Base-by-base conservation (phyloP, 108 stramenopile species). In the Phaeodactylum tricornutum region DNA sequence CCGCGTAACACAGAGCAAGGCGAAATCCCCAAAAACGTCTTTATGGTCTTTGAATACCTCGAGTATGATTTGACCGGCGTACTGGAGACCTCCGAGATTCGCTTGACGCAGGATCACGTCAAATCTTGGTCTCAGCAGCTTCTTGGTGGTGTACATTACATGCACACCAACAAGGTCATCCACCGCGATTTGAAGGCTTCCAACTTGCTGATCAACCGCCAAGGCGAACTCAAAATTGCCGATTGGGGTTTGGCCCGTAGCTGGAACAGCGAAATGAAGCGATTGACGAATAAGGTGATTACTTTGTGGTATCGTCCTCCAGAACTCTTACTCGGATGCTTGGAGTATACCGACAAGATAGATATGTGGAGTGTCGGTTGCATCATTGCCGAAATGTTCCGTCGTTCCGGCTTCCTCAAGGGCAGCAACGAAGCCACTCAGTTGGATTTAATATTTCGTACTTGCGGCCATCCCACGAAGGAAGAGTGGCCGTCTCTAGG, bases 331-430 rank as follows among this genome's bases (percentile, higher is more conserved):
- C 64, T 97, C 35, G 96, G 96, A 4, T 66, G 65, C 37, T 57
- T 59, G 22, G 65, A 73, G 24, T 97, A 97, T 66, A 70, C 81
- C 16, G 53, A 84, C 29, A 89, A 92, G 44, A 87, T 95, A 35
- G 96, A 97, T 61, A 86, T 95, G 85, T 97, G 96, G 96, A 76
- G 77, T 59, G 90, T 93, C 23, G 96, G 96, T n/a, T 95, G 94
- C 59, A 94, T 97, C 30, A 69, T 97, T 59, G 96, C 94, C 0
- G 96, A 97, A 56, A 86, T 91, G 84, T 91, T 86, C 62, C 84
- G 77, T 49, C 71, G 89, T 1, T 71, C 74, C 17, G 84, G 75
- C 17, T 75, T 91, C 36, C 56, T 91, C 45, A 86, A 79, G 46
- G 79, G 79, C 24, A 62, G 73, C 11, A 74, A 65, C 42, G 89